Percentiles rank a stretch among this genome's conserved stretches.
These are phyloP conservation scores for Gyrodon lividus DNA, from an alignment of 768 basidiomycete genomes.

Conservation along the genomic window DNA sequence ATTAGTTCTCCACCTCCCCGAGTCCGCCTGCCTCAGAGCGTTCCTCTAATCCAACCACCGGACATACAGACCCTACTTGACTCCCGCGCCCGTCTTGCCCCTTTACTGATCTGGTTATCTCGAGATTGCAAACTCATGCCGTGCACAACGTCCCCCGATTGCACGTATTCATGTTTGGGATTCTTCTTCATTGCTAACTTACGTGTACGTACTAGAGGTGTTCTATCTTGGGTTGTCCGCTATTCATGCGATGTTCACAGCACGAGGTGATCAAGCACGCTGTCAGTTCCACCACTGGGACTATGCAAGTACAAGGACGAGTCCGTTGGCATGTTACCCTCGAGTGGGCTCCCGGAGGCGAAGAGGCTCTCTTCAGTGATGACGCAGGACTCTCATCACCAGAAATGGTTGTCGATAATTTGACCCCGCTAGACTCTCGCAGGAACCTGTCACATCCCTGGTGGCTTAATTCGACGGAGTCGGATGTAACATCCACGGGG, in stretches of 20 bases:
- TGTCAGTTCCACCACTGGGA: neutral
- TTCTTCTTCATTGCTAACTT: slow-evolving; percentile 44
- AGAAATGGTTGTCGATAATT: neutral
- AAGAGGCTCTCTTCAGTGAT: slow-evolving; percentile 32
- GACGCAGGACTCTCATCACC: neutral
- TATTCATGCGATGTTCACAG: slow-evolving; percentile 13
- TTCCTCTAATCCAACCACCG: slow-evolving; percentile 35
- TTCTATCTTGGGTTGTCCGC: neutral
- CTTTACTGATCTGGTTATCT: slow-evolving; percentile 43
- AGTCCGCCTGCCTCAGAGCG: neutral
- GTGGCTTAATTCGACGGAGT: slow-evolving; percentile 20
- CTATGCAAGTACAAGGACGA: slow-evolving; percentile 25
- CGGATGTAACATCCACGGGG: neutral
- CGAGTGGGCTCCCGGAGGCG: slow-evolving; percentile 51
- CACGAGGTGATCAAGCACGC: slow-evolving; percentile 9
- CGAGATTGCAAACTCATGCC: slow-evolving; percentile 29
- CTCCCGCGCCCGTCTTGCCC: slow-evolving; percentile 36
- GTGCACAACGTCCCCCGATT: slow-evolving; percentile 33
- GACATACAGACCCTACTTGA: slow-evolving; percentile 45
- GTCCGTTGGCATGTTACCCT: slow-evolving; percentile 48
- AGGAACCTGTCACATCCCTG: slow-evolving; percentile 15
- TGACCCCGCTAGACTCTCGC: neutral
- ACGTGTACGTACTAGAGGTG: slow-evolving; percentile 29
- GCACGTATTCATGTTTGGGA: slow-evolving; percentile 45
- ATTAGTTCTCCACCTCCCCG: neutral